These are phyloP conservation scores for Sanguinoderma infundibulare DNA, from an alignment of 1,284 basidiomycete species.

Conservation along the genomic window DNA sequence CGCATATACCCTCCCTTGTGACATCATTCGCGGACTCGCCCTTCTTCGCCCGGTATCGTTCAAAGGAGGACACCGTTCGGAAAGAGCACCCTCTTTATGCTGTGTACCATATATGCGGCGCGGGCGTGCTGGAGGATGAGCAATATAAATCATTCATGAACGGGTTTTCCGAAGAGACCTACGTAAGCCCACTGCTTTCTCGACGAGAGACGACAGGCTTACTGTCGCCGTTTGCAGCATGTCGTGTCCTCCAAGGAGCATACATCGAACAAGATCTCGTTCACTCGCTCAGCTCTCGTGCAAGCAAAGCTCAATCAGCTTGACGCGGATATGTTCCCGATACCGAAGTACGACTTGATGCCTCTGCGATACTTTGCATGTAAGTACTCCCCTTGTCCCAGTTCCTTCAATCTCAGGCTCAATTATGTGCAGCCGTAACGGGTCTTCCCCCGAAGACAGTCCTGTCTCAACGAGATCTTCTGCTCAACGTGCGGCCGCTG, in stretches of 20 bases:
- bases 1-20: slow-evolving; percentile 65
- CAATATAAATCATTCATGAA: slow-evolving; percentile 78
- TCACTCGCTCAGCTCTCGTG: slow-evolving; percentile 75
- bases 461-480: slow-evolving; percentile 44
- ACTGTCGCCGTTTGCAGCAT: slow-evolving; percentile 18
- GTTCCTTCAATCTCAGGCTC: neutral
- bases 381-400: slow-evolving; percentile 32
- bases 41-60: slow-evolving; percentile 54
- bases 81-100: slow-evolving; percentile 55
- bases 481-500: slow-evolving; percentile 52
- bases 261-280: slow-evolving; percentile 71
- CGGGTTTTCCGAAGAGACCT: slow-evolving; percentile 35
- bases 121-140: slow-evolving; percentile 68
- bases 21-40: slow-evolving; percentile 54
- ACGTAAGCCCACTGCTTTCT: slow-evolving; percentile 25
- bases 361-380: slow-evolving; percentile 46
- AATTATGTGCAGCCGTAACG: slow-evolving; percentile 42
- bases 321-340: slow-evolving; percentile 75
- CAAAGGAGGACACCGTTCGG: slow-evolving; percentile 43
- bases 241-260: slow-evolving; percentile 51
- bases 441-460: slow-evolving; percentile 52
- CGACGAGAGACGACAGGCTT: neutral
- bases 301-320: slow-evolving; percentile 76
- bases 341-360: slow-evolving; percentile 59
- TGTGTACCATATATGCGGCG: slow-evolving; percentile 72